These are phyloP conservation scores for Exophiala mesophila DNA, from an alignment of 2,329 filamentous ascomycete species.

Conservation along the genomic window DNA sequence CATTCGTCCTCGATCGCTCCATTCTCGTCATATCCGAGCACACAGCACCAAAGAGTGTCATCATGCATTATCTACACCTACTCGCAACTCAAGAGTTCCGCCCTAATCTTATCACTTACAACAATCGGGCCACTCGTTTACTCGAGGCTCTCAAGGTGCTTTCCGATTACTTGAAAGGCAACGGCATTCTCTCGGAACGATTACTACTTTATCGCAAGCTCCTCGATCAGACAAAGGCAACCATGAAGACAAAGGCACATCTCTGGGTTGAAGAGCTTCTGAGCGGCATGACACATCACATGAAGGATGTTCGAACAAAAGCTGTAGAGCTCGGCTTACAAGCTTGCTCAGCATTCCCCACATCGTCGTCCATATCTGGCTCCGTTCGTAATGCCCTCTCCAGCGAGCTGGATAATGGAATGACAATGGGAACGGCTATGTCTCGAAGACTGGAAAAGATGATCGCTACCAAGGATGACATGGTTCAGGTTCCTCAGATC, in stretches of 20 bases:
- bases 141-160: constrained; percentile 67
- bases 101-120: constrained; percentile 47
- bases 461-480: constrained; percentile 56
- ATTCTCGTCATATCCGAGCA: constrained; percentile 68
- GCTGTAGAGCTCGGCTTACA: constrained; percentile 72
- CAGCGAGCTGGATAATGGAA: constrained; percentile 46
- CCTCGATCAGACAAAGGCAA: constrained; percentile 62
- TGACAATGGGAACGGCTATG: constrained; percentile 65
- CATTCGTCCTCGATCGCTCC: constrained; percentile 75
- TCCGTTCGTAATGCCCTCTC: constrained; percentile 55
- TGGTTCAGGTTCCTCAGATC: constrained; percentile 71
- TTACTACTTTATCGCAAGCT: constrained; percentile 75
- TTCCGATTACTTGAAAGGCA: constrained; percentile 69
- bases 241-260: constrained; percentile 64
- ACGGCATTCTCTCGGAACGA: constrained; percentile 72
- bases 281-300: constrained; percentile 70
- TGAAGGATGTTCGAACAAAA: constrained; percentile 69
- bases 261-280: constrained; percentile 82
- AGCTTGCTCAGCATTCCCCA: constrained; percentile 63
- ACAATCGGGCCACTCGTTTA: constrained; percentile 59
- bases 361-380: constrained; percentile 62
- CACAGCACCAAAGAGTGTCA: constrained; percentile 67
- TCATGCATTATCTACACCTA: constrained; percentile 74
- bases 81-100: constrained; percentile 76
- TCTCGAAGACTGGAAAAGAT: constrained; percentile 63